A percentile compares a stretch with the other conserved stretches of the same genome.
phyloP scores from a whole-genome alignment of 345 rosid genomes.

The Raphanus raphanistrum region DNA sequence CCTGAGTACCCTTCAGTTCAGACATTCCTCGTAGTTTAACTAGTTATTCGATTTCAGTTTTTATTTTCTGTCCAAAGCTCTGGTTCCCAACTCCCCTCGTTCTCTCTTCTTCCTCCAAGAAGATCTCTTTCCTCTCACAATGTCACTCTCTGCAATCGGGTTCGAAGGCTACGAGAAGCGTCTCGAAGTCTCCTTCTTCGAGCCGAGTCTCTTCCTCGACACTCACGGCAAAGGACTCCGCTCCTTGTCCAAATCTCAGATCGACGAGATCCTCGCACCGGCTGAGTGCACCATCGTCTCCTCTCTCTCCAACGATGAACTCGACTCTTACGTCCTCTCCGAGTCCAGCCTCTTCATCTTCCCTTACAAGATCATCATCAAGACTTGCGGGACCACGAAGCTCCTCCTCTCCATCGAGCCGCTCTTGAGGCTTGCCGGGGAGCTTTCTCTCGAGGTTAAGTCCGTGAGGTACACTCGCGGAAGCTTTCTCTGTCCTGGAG shows the following conservation, averaged over 20 bases:
- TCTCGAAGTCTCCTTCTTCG: slow-evolving; percentile 58
- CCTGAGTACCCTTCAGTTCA: slow-evolving; percentile 49
- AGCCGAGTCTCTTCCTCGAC: slow-evolving; percentile 53
- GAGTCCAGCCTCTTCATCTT: slow-evolving; percentile 78
- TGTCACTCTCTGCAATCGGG: slow-evolving; percentile 60
- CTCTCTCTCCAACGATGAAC: slow-evolving; percentile 53
- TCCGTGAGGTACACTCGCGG: slow-evolving; percentile 72
- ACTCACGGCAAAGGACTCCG: slow-evolving; percentile 58
- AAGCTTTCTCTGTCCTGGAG: slow-evolving; percentile 72
- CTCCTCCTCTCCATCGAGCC: slow-evolving; percentile 61
- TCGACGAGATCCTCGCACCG: slow-evolving; percentile 58
- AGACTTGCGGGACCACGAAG: slow-evolving; percentile 83
- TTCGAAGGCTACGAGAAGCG: slow-evolving; percentile 84
- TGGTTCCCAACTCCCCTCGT: slow-evolving; percentile 21
- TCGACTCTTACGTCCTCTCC: slow-evolving; percentile 82
- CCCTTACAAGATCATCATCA: slow-evolving; percentile 59
- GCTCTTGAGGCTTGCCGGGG: slow-evolving; percentile 46
- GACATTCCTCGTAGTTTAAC: background rate
- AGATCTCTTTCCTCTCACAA: background rate
- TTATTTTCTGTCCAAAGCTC: slow-evolving; percentile 4
- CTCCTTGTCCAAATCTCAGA: slow-evolving; percentile 47
- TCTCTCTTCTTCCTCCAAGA: background rate
- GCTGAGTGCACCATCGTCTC: slow-evolving; percentile 72
- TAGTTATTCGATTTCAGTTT: background rate
- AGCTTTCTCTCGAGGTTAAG: slow-evolving; percentile 48